A percentile compares a stretch with the other conserved stretches of the same genome.
phyloP scores from a whole-genome alignment of 805 yeast genomes.

The Lipomyces yamadae region DNA sequence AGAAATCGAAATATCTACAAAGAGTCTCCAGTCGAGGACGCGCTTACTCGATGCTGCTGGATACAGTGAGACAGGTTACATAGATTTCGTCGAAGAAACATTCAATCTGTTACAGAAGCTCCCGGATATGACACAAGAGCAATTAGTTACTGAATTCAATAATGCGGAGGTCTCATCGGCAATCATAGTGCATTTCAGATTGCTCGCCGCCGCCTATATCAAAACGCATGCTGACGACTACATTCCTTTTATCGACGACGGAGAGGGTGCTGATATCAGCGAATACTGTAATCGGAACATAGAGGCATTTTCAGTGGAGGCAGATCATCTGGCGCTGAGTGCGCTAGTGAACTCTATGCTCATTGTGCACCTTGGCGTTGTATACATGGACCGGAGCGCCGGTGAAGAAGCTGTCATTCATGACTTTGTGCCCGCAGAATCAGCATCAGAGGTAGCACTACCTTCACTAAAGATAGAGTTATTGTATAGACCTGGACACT shows the following conservation, averaged over 20 bases:
- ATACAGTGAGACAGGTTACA: constrained; percentile 35
- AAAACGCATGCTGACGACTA: constrained; percentile 37
- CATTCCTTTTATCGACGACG: constrained; percentile 35
- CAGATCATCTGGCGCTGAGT: constrained; percentile 39
- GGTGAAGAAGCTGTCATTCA: constrained; percentile 34
- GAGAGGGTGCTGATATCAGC: constrained; percentile 34
- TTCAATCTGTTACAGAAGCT: constrained; percentile 23
- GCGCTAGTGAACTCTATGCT: constrained; percentile 38
- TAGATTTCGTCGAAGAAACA: constrained; percentile 37
- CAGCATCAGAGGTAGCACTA: constrained; percentile 2
- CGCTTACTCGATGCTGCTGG: constrained; percentile 35
- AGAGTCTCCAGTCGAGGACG: constrained; percentile 13
- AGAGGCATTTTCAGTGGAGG: constrained; percentile 40
- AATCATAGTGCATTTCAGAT: constrained; percentile 36
- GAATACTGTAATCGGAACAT: constrained; percentile 38
- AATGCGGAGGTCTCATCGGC: constrained; percentile 38
- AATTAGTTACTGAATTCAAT: constrained; percentile 30
- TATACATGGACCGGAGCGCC: constrained; percentile 38
- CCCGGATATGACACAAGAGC: constrained; percentile 15
- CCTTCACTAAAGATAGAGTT: constrained; percentile 25
- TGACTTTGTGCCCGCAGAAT: constrained; percentile 22
- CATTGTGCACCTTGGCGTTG: constrained; percentile 30
- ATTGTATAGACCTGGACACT: constrained; percentile 40
- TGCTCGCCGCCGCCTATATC: constrained; percentile 39
- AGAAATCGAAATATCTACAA: constrained; percentile 11